A percentile compares a stretch with the other conserved stretches of the same genome.
phyloP scores from a whole-genome alignment of 1,284 basidiomycete genomes.

The Melampsora larici-populina region DNA sequence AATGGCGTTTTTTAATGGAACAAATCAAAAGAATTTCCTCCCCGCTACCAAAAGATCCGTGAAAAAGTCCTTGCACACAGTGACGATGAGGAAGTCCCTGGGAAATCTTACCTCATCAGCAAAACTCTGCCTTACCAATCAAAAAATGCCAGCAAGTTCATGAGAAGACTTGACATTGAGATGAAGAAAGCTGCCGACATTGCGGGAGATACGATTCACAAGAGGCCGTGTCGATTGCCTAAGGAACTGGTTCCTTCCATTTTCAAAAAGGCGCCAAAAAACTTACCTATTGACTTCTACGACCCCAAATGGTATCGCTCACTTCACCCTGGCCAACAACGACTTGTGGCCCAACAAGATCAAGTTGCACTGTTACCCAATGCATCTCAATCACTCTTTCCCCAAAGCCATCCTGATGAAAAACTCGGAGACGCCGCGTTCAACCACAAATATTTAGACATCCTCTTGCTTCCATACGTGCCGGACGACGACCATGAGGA shows the following conservation, averaged over 20 bases:
- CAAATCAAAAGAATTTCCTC: background rate
- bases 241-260: background rate
- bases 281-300: conserved; percentile 33
- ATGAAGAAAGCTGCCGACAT: background rate
- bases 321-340: background rate
- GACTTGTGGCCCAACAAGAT: background rate
- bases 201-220: background rate
- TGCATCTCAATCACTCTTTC: background rate
- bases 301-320: background rate
- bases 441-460: conserved; percentile 19
- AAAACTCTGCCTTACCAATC: conserved; percentile 20
- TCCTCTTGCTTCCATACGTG: background rate
- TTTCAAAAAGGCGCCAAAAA: conserved; percentile 8
- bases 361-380: conserved; percentile 11
- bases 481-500: background rate
- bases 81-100: conserved; percentile 11
- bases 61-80: background rate
- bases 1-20: background rate
- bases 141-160: conserved; percentile 3
- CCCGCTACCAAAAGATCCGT: conserved; percentile 12
- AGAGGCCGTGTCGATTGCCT: background rate
- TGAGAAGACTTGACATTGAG: conserved; percentile 6
- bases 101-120: background rate
- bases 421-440: conserved; percentile 5
- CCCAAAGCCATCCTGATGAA: conserved; percentile 21